Base-by-base conservation (phyloP, 768 basidiomycete species). In the Sutorius australiensis region DNA sequence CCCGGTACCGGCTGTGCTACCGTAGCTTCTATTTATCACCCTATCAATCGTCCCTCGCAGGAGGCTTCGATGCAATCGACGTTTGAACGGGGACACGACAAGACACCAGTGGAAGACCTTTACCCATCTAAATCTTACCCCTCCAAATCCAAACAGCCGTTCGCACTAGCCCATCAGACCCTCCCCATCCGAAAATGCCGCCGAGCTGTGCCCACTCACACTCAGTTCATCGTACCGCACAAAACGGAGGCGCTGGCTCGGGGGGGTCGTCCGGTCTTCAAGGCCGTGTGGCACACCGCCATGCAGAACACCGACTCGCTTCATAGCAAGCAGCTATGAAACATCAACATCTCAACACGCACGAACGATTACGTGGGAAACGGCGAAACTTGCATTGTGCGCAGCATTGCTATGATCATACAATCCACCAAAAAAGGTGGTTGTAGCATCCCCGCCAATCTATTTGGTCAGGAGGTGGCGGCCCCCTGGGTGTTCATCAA, bases 401-500 rank as follows among this genome's bases (percentile, higher is more conserved):
- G 91, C 89, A 41, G 89, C 88, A 65, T 92, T 92, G 31, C 87
- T 90, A 64, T 92, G 91, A 59, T 89, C 88, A 63, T 92, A 92
- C 1, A 93, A 86, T 54, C 89, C 90, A 56, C 94, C 94, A 63
- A 95, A 94, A 79, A 95, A 97, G 6, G 93, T 92, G 0, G 91
- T 90, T 3, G 92, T 92, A 3, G 89, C 93, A 62, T 95, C 94
- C 67, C 83, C 89, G 51, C 94, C 93, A 61, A 94, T 88, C 68
- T 86, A 80, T 70, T 89, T 89, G 59, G 83, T 80, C 53, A 98
- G 73, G 27, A 92, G 73, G 64, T 94, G 90, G 3, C 86, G 82
- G 14, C 94, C 94, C 59, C 94, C 93, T 5, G 94, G 94, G 66
- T 97, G 93, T 57, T 95, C 91, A 39, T 93, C 88, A 51, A 89